A percentile compares a stretch with the other conserved stretches of the same genome.
These are phyloP conservation scores for Geranium rotundifolium DNA, from an alignment of 345 rosid species.

Conservation along the genomic window DNA sequence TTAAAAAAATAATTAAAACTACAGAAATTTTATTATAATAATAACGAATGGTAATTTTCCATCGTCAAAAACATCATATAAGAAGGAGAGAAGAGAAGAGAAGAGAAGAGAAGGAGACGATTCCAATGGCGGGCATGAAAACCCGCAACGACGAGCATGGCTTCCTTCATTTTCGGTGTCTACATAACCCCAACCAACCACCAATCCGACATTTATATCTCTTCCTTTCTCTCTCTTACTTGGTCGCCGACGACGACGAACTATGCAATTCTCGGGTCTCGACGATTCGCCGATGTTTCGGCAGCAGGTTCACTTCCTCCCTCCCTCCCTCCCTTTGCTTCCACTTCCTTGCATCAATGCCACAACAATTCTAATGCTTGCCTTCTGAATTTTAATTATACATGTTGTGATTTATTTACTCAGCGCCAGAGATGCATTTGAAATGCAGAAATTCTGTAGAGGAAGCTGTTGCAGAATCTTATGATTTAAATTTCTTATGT, in stretches of 20 bases:
- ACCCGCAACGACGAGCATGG: not conserved
- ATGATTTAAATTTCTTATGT: too few relatives aligned
- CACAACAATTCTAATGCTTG: too few relatives aligned
- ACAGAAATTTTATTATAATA: too few relatives aligned
- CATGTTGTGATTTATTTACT: too few relatives aligned
- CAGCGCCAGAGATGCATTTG: not conserved
- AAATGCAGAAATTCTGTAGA: not conserved
- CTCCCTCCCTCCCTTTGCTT: conserved; percentile 7
- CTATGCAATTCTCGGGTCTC: conserved; percentile 92
- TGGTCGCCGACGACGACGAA: conserved; percentile 1
- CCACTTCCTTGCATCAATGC: not conserved
- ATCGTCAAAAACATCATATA: too few relatives aligned
- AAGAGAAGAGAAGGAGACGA: not conserved
- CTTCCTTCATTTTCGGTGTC: not conserved
- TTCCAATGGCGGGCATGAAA: not conserved
- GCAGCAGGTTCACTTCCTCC: conserved; percentile 59
- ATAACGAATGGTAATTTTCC: too few relatives aligned
- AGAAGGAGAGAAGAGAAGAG: not conserved
- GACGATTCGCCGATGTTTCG: conserved; percentile 99
- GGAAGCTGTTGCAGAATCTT: not conserved
- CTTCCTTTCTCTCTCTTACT: not conserved
- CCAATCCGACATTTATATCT: not conserved
- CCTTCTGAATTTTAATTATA: too few relatives aligned
- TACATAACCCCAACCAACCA: not conserved
- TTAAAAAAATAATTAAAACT: too few relatives aligned